phyloP scores from a whole-genome alignment of 2,329 filamentous ascomycete species.

The Sporothrix brunneoviolacea region DNA sequence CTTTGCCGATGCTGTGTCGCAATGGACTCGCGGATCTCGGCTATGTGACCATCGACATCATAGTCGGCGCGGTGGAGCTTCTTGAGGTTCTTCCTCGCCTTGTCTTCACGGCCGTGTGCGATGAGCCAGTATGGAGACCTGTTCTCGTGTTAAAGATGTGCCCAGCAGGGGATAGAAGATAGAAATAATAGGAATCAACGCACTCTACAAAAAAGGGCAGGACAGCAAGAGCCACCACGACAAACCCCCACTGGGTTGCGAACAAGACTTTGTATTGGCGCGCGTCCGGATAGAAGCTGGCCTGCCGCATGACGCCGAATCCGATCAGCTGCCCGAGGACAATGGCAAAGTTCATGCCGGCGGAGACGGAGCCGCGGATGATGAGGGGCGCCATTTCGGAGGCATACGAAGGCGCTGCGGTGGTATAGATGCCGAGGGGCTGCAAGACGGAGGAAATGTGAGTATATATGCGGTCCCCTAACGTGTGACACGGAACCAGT shows the following conservation, averaged over 20 bases:
- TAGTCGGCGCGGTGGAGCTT: constrained; percentile 24
- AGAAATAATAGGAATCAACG: too few species aligned
- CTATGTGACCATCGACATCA: constrained; percentile 27
- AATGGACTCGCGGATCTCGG: constrained; percentile 24
- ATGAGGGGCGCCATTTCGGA: constrained; percentile 22
- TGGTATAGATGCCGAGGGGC: constrained; percentile 21
- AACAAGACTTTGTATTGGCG: constrained; percentile 24
- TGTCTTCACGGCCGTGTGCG: constrained; percentile 23
- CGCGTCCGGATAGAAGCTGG: constrained; percentile 21
- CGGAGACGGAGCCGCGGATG: constrained; percentile 21
- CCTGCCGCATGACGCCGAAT: constrained; percentile 21
- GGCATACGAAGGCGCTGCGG: constrained; percentile 20
- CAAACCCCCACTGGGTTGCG: constrained; percentile 28
- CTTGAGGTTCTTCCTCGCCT: constrained; percentile 26
- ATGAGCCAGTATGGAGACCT: constrained; percentile 29
- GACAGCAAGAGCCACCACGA: constrained; percentile 22
- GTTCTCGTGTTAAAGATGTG: too few species aligned
- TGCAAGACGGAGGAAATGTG: too few species aligned
- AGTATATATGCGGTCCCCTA: too few species aligned
- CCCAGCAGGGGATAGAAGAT: too few species aligned
- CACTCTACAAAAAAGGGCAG: constrained; percentile 21
- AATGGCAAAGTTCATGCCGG: constrained; percentile 23
- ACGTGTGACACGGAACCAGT: too few species aligned
- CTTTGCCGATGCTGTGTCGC: constrained; percentile 3
- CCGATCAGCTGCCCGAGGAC: constrained; percentile 20